A percentile compares a stretch with the other conserved stretches of the same genome.
Evolutionary conservation across 2,329 filamentous ascomycete genomes (phyloP).

Genomic region (Ceratocystis colombiana): DNA sequence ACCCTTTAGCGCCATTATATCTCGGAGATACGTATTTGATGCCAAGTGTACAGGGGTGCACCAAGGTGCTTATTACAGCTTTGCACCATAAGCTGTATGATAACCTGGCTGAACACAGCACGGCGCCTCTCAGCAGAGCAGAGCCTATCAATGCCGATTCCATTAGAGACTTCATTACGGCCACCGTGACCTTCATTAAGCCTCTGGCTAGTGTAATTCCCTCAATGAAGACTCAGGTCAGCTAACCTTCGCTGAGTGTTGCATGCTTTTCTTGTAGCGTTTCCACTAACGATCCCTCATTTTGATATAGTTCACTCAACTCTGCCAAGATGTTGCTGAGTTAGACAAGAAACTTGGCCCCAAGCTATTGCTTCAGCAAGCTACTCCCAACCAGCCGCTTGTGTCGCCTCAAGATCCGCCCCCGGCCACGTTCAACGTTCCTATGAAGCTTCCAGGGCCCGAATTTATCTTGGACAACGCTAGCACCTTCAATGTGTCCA

Average conservation of each 20-base stretch:
- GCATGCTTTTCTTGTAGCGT: background rate
- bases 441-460: constrained; percentile 12
- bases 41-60: constrained; percentile 27
- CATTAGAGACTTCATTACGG: constrained; percentile 32
- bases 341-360: constrained; percentile 17
- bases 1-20: constrained; percentile 27
- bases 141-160: constrained; percentile 31
- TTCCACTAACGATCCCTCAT: background rate
- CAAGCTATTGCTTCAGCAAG: background rate
- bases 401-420: background rate
- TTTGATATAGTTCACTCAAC: constrained; percentile 13
- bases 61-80: constrained; percentile 33
- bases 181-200: constrained; percentile 32
- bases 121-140: constrained; percentile 34
- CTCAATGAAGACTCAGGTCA: constrained; percentile 26
- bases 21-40: constrained; percentile 26
- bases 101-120: constrained; percentile 33
- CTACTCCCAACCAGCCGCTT: background rate
- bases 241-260: background rate
- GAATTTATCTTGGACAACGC: constrained; percentile 19
- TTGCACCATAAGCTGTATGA: constrained; percentile 33
- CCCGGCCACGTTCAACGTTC: background rate
- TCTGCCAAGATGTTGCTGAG: constrained; percentile 16
- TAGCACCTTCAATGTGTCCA: constrained; percentile 15
- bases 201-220: constrained; percentile 31